Base-by-base conservation (phyloP, 2,329 filamentous ascomycete species). In the Akanthomyces lecanii region DNA sequence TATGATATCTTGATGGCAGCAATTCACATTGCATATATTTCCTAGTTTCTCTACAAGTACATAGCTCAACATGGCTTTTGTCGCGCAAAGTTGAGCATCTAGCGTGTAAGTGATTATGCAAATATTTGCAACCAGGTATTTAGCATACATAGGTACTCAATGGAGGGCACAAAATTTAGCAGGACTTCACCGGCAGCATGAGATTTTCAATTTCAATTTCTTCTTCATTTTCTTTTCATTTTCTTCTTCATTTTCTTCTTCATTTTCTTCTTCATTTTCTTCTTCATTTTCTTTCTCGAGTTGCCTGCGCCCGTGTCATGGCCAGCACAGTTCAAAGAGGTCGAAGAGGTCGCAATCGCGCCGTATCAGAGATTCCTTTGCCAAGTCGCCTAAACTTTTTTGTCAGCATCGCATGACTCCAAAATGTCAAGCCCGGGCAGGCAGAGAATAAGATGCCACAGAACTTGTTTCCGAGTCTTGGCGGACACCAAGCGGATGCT, bases 381-480 rank as follows among this genome's bases (percentile, higher is more conserved):
- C 40, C 53, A 56, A 45, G 53, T n/a, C 53, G 53, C 53, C 40
- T 33, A 56, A 28, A 55, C 21, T 44, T 23, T 44, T 11, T n/a
- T 38, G 36, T 56, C 16, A 56, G 38, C 40, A 44, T 30, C 12
- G 38, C 40, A 44, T 56, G 53, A 56, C 40, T 28, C 38, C 18
- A 12, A n/a, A 21, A 25, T 11, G 16, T n/a, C 44, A 30, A 45
- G 11, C 16, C 53, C 53, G 23, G 38, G 38, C 52, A 55, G 25
- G 53, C 23, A 25, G 33, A 28, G 6, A 40, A 30, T 10, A 53
- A n/a, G 33, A 23, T 23, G 50, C 30, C 25, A 44, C 53, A 38
- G 53, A 25, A 56, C 38, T 56, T 56, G 38, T 45, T 44, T 56
- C 40, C 21, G 30, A 42, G 16, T 44, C 53, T 56, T 44, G 53